Conservation (phyloP, 148 eudicot genomes). For the Persicaria tinctoria region DNA sequence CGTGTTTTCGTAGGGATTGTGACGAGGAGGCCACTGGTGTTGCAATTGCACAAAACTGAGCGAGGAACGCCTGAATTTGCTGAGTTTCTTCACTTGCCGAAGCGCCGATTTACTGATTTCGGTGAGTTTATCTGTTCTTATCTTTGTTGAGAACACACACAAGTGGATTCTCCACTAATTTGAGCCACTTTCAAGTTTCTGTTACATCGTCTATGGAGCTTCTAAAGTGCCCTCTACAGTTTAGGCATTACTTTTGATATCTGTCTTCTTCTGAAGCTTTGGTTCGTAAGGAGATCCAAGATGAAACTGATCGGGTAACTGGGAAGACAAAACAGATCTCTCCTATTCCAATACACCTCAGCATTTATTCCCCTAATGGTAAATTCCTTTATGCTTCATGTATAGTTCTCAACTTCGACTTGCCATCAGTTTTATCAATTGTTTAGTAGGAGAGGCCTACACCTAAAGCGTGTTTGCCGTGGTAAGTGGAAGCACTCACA, state of each 20-base stretch:
- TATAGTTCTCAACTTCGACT: no score
- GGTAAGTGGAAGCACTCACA: no score
- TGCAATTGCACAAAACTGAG: slow-evolving; percentile 51
- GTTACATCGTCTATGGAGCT: neutral
- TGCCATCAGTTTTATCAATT: no score
- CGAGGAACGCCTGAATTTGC: slow-evolving; percentile 53
- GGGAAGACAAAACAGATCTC: slow-evolving; percentile 49
- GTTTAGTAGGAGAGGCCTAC: no score
- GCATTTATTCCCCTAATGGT: slow-evolving; percentile 62
- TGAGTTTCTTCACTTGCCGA: slow-evolving; percentile 53
- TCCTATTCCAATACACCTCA: slow-evolving; percentile 48
- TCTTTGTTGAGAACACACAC: neutral
- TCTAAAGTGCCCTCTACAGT: neutral
- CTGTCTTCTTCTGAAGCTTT: slow-evolving; percentile 29
- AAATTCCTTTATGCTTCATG: neutral
- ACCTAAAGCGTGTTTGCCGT: no score
- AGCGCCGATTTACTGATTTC: slow-evolving; percentile 40
- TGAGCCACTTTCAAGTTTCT: neutral
- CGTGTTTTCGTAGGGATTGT: slow-evolving; percentile 42
- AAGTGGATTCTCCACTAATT: neutral
- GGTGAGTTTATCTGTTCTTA: slow-evolving; percentile 28
- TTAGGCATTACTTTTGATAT: neutral
- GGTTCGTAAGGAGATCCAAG: slow-evolving; percentile 54
- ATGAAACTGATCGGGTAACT: slow-evolving; percentile 58
- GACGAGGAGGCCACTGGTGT: slow-evolving; percentile 63